Base-by-base conservation (phyloP, 176 grass and related monocot species). In the barley (Hordeum vulgare) region DNA sequence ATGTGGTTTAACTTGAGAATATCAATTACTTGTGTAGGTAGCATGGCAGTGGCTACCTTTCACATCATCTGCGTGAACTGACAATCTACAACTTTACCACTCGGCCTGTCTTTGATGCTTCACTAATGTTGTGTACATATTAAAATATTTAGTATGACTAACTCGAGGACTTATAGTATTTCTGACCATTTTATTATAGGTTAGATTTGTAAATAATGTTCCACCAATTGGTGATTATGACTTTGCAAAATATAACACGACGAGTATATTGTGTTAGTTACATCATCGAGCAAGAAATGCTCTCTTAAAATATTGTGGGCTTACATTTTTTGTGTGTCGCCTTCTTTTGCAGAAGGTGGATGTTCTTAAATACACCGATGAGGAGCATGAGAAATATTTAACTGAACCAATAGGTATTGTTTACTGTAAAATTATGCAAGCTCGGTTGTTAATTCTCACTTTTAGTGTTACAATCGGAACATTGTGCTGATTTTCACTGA, bases 371-470 rank as follows among this genome's bases (percentile, higher is more conserved):
- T 98, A 98, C 83, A 95, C 90, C 0, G 89, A 88, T 65, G 93
- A 98, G 78, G 96, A 98, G 87, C 96, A 98, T n/a, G 93, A 96
- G 85, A 98, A 98, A 81, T 86, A 87, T 78, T 94, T 98, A 88
- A 85, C 79, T 87, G 93, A 98, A 89, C 93, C 91, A 94, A 93
- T 98, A 94, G 85, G 93, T 94, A 96, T 60, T 88, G 71, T 51
- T 60, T 88, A 28, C 76, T 26, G 36, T 77, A 42, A 58, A 33
- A 13, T 74, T 70, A 70, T 73, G 20, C 20, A 84, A 81, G 24
- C 42, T 24, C 80, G 57, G 33, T 36, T 17, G 54, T 31, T 75
- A 25, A 58, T 79, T 29, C 5, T 66, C 71, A n/a, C 35, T 81
- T 39, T 34, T 70, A 5, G 9, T 72, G 10, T 74, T 51, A 8